Evolutionary conservation across 306 rosid genomes (phyloP), one percentile per base, ranked within the genome.

Genomic region (Cucurbita maxima): DNA sequence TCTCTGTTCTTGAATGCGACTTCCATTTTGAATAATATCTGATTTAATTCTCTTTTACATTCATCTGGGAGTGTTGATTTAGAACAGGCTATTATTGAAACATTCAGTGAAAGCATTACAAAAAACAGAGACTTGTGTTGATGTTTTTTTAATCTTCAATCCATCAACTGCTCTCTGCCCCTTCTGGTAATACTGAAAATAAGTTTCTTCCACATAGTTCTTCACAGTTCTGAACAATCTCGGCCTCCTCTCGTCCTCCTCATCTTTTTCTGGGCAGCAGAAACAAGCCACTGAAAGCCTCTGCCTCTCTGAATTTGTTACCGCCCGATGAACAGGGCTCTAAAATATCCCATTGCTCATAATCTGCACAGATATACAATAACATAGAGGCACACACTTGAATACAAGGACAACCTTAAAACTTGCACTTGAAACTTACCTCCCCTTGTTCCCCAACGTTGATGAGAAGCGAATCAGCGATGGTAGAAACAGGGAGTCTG

Each of bases 381-480:
- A 6, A 58, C 18, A 19, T 34, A 40, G 4, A 22, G 25, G 25
- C 25, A 22, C 25, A 22, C 25, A 22, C 25, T 0, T 22, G 25
- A 22, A 22, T 22, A 0, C 1, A 22, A 22, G 25, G 25, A 22
- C 25, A 22, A 22, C 25, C 25, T 22, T 22, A 22, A 22, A 22
- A 22, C 25, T 22, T 22, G 25, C 25, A 22, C 25, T 22, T 22
- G 25, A 22, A 22, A 22, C 25, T 22, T 81, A 89, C 96, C 89
- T 90, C 91, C 5, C 79, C 74, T 83, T 88, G 96, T 70, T 92
- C 97, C 58, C 97, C 97, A 76, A 92, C 79, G 59, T 88, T 86
- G 56, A 92, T 60, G 59, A 89, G 38, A 15, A 92, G 82, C 79
- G 96, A 90, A 51, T 84, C 79, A 34, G 92, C 72, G 59, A 88